These are phyloP conservation scores for Emergomyces africanus DNA, from an alignment of 2,329 filamentous ascomycete species.

Conservation along the genomic window DNA sequence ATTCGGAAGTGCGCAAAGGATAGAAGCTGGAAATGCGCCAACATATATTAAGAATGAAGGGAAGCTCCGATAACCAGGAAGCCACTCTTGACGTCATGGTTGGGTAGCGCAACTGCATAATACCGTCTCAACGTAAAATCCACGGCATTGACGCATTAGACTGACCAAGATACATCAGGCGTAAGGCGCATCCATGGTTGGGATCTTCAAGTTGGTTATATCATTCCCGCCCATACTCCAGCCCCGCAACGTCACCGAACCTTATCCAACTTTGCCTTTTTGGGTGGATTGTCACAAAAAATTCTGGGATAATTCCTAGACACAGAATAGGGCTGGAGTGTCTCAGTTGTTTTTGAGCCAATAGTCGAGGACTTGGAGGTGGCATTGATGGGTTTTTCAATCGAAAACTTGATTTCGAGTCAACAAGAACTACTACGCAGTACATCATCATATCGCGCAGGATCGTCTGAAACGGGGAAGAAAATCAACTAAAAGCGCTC, in stretches of 20 bases:
- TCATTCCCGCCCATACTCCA: no score
- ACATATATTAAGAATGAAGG: neutral
- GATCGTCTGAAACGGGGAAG: neutral
- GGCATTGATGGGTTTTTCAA: neutral
- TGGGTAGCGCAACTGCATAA: neutral
- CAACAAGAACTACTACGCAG: neutral
- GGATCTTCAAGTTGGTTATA: neutral
- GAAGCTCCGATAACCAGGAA: neutral
- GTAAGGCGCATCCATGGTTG: neutral
- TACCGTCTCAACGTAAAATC: neutral
- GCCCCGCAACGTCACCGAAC: neutral
- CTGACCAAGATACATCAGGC: neutral
- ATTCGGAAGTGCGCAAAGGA: neutral
- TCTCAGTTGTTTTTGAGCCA: neutral
- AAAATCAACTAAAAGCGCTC: neutral
- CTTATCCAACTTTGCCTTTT: neutral
- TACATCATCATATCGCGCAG: neutral
- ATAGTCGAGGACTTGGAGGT: neutral
- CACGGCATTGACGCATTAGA: neutral
- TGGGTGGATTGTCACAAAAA: neutral
- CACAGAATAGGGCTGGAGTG: neutral
- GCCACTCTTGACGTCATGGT: conserved; percentile 1
- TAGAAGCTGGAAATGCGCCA: neutral
- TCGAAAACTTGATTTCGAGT: neutral
- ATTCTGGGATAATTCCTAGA: neutral